Evolutionary conservation across 140 eudicot species (phyloP).

Genomic region (Artemisia princeps): DNA sequence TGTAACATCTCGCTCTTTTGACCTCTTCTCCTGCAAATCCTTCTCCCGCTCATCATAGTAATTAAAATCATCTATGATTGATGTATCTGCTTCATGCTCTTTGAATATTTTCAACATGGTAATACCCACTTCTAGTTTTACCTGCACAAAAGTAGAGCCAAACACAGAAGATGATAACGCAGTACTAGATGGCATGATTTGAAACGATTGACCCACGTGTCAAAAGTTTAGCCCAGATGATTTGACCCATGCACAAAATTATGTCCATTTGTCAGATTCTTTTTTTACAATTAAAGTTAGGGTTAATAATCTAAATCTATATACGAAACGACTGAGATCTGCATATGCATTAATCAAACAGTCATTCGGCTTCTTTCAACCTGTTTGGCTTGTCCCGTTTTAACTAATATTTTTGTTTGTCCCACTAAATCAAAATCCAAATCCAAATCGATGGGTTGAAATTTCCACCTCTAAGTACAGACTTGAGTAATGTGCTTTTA

Average conservation of each 20-base stretch:
- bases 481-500: not conserved
- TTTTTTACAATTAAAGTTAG: too few relatives aligned
- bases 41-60: conserved; percentile 82
- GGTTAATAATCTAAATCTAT: not conserved
- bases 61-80: conserved; percentile 73
- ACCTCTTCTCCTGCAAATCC: conserved; percentile 64
- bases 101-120: conserved; percentile 82
- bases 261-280: too few relatives aligned
- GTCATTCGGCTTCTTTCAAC: not conserved
- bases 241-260: too few relatives aligned
- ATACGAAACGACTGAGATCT: not conserved
- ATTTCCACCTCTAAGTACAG: not conserved
- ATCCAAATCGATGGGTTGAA: not conserved
- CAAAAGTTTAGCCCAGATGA: too few relatives aligned
- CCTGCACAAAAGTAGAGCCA: conserved; percentile 38
- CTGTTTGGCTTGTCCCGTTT: not conserved
- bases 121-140: conserved; percentile 66
- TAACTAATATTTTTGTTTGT: not conserved
- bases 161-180: not conserved
- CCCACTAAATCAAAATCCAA: not conserved
- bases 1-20: conserved; percentile 47
- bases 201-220: too few relatives aligned
- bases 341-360: not conserved
- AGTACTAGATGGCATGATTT: not conserved
- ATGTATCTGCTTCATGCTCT: conserved; percentile 55